Percentiles rank a stretch among this genome's conserved stretches.
These are phyloP conservation scores for Musa schizocarpa DNA, from an alignment of 176 grass and related monocot species.

Conservation along the genomic window DNA sequence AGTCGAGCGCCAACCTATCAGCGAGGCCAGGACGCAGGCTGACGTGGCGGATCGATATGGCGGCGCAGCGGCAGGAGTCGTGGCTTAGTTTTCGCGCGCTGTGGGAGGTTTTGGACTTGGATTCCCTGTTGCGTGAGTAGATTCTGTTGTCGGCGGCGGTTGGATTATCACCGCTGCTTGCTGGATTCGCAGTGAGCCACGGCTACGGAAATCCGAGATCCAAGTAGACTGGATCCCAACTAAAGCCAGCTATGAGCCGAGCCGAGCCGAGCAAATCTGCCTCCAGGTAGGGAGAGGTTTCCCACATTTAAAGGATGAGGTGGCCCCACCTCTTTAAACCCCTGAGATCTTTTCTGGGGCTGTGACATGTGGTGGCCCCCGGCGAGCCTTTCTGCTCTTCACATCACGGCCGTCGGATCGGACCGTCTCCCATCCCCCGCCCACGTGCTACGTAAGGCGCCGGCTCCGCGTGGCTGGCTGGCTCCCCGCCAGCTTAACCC, in stretches of 20 bases:
- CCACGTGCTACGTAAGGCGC: background rate
- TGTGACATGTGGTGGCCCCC: constrained; percentile 6
- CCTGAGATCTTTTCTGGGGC: constrained; percentile 12
- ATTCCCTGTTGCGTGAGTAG: background rate
- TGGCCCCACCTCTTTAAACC: background rate
- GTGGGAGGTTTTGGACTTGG: background rate
- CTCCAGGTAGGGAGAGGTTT: background rate
- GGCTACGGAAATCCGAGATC: no score
- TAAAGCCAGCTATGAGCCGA: background rate
- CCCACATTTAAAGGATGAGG: background rate
- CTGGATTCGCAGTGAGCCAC: background rate
- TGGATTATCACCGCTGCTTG: background rate
- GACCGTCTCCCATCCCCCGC: no score
- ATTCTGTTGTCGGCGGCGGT: background rate
- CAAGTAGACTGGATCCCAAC: no score
- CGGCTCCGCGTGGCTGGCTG: background rate
- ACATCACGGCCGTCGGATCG: background rate
- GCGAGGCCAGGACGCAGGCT: constrained; percentile 6
- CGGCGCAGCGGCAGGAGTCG: background rate
- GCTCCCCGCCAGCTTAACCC: background rate
- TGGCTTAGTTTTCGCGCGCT: background rate
- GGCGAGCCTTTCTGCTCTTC: background rate
- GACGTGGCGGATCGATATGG: constrained; percentile 10
- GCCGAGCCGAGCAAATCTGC: background rate
- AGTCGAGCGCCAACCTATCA: background rate